Evolutionary conservation across 306 rosid genomes (phyloP).

Genomic region (Cucumis melo): DNA sequence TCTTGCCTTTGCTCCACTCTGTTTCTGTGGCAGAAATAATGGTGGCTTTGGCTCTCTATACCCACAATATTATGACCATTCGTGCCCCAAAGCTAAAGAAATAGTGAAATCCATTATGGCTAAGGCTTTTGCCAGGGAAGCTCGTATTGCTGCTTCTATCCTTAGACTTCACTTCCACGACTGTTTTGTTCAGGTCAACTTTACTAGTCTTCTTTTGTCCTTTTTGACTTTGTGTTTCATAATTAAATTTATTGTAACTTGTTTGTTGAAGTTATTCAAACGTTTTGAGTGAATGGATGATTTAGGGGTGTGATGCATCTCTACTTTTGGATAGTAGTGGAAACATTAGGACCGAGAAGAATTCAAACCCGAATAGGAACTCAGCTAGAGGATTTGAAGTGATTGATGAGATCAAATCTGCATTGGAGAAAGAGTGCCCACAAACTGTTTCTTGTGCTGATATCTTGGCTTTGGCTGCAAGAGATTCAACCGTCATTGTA

Average conservation of each 20-base stretch:
- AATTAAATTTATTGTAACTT: background rate
- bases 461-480: constrained; percentile 65
- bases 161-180: constrained; percentile 85
- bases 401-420: constrained; percentile 64
- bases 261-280: background rate
- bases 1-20: constrained; percentile 41
- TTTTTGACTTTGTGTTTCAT: background rate
- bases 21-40: constrained; percentile 20
- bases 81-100: constrained; percentile 58
- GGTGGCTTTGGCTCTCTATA: constrained; percentile 30
- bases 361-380: constrained; percentile 59
- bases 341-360: constrained; percentile 48
- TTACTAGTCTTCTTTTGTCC: background rate
- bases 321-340: constrained; percentile 52
- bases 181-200: constrained; percentile 70
- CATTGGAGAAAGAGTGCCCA: constrained; percentile 65
- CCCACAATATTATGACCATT: constrained; percentile 65
- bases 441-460: constrained; percentile 84
- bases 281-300: background rate
- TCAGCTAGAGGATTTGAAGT: constrained; percentile 74
- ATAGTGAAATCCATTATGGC: constrained; percentile 57
- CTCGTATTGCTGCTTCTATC: constrained; percentile 77
- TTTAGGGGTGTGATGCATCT: constrained; percentile 92
- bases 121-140: constrained; percentile 43
- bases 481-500: constrained; percentile 78